Conservation (phyloP, 2,329 filamentous ascomycete species). For the Botrytis fragariae region DNA sequence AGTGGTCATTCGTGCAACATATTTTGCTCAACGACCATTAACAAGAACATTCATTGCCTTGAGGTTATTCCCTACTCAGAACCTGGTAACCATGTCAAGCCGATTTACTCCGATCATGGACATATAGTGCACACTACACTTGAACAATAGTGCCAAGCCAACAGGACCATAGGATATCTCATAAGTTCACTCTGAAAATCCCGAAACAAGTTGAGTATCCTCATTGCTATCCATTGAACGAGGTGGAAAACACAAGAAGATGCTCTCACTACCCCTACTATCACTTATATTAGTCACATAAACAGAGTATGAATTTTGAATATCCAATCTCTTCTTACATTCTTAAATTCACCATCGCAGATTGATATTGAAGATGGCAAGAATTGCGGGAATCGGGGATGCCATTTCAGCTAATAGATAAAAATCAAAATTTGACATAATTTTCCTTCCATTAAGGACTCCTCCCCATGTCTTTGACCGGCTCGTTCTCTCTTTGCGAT, state of each 20-base stretch:
- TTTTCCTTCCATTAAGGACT: too few relatives aligned
- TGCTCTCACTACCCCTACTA: too few relatives aligned
- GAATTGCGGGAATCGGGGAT: too few relatives aligned
- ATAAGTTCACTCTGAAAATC: too few relatives aligned
- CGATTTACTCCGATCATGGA: not conserved
- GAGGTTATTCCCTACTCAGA: not conserved
- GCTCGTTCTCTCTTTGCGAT: not conserved
- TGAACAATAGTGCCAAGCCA: too few relatives aligned
- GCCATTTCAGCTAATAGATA: accelerated
- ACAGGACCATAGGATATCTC: too few relatives aligned
- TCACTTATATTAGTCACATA: not conserved
- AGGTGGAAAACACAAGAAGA: too few relatives aligned
- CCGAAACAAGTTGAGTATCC: too few relatives aligned
- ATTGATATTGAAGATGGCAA: not conserved
- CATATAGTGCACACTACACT: too few relatives aligned
- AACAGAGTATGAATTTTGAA: too few relatives aligned
- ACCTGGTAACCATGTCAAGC: not conserved
- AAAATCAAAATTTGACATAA: accelerated
- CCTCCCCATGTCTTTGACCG: too few relatives aligned
- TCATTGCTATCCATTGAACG: too few relatives aligned
- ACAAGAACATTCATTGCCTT: not conserved
- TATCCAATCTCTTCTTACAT: not conserved
- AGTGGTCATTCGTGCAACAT: not conserved
- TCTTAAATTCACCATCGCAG: not conserved
- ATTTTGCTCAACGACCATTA: not conserved